Evolutionary conservation across 495 filamentous ascomycete species (phyloP).

Genomic region (Opeltia flavorubescens): DNA sequence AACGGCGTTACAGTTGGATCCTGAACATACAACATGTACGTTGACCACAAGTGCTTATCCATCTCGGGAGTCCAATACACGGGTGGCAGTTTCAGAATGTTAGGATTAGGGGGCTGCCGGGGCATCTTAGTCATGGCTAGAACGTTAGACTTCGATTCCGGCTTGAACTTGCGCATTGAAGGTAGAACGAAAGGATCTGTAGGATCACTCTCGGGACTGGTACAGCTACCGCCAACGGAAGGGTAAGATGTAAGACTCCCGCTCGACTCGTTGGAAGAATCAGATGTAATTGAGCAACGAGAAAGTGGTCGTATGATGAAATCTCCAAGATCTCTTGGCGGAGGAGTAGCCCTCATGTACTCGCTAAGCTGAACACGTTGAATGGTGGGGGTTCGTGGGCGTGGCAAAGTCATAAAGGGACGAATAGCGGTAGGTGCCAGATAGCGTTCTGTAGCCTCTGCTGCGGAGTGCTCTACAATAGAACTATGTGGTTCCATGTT

Average conservation of each 20-base stretch:
- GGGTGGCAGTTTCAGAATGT: neutral
- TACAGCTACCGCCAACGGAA: conserved; percentile 53
- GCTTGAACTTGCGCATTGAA: conserved; percentile 23
- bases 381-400: conserved; percentile 49
- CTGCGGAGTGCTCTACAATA: conserved; percentile 8
- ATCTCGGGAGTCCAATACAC: conserved; percentile 68
- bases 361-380: conserved; percentile 33
- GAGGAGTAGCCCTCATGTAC: conserved; percentile 22
- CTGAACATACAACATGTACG: conserved; percentile 73
- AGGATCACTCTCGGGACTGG: conserved; percentile 49
- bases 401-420: conserved; percentile 39
- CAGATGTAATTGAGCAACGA: conserved; percentile 47
- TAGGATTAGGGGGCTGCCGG: conserved; percentile 4
- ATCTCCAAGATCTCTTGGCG: conserved; percentile 18
- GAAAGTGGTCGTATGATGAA: conserved; percentile 41
- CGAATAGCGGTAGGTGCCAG: conserved; percentile 34
- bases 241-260: conserved; percentile 50
- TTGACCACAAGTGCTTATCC: conserved; percentile 88
- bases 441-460: conserved; percentile 22
- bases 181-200: conserved; percentile 39
- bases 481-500: conserved; percentile 12
- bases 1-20: conserved; percentile 91
- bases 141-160: conserved; percentile 10
- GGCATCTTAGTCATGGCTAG: conserved; percentile 13
- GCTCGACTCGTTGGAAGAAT: conserved; percentile 56